phyloP scores from a whole-genome alignment of 345 rosid genomes.

The Cardamine chenopodiifolia region DNA sequence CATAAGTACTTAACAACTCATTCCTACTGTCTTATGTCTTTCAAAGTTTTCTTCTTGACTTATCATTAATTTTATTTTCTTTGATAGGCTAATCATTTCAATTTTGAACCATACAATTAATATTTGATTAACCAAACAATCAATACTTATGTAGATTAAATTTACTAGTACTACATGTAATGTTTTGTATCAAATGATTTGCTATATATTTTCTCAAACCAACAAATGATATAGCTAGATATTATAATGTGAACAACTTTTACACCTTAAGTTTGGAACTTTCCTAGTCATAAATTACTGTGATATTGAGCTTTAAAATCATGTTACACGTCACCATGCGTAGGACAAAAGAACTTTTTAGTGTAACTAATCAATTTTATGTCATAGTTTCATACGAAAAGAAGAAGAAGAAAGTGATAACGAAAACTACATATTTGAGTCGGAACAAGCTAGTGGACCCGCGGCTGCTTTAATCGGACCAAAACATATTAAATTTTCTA shows the following conservation, averaged over 20 bases:
- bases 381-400: constrained; percentile 11
- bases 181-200: background rate
- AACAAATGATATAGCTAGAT: background rate
- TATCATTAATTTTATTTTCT: background rate
- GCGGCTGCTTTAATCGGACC: constrained; percentile 32
- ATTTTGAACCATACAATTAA: background rate
- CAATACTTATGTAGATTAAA: background rate
- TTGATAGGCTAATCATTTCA: constrained; percentile 7
- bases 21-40: background rate
- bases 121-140: background rate
- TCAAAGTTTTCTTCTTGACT: background rate
- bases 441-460: constrained; percentile 36
- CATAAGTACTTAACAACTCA: constrained; percentile 15
- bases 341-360: constrained; percentile 37
- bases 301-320: constrained; percentile 26
- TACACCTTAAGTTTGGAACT: constrained; percentile 14
- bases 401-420: constrained; percentile 30
- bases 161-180: background rate
- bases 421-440: constrained; percentile 20
- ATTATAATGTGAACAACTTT: constrained; percentile 19
- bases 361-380: constrained; percentile 34
- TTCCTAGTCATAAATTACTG: constrained; percentile 22
- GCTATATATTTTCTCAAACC: background rate
- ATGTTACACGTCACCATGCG: constrained; percentile 35
- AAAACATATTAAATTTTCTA: background rate